Evolutionary conservation across 1,284 basidiomycete species (phyloP), one percentile per base, ranked within the genome.

Genomic region (Pseudozyma sp.): DNA sequence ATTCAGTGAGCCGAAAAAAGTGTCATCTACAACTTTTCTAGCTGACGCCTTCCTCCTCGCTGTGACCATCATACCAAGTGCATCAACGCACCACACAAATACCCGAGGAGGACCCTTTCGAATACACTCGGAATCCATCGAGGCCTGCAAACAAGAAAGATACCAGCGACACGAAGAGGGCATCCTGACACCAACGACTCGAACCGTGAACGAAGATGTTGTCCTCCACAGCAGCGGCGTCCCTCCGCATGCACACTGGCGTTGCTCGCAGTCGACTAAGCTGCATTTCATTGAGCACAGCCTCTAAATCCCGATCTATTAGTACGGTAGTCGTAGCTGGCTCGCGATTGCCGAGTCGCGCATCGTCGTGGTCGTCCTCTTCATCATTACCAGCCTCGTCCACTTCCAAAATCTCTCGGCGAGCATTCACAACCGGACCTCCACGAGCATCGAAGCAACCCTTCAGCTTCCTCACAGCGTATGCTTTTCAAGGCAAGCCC

Each of bases 401-500:
- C n/a, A 16, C 25, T n/a, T 43, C 34, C n/a, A 35, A 12, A 18
- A 10, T 14, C 16, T 48, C n/a, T 31, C 52, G 52, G 13, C 45
- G 70, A 25, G 36, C 56, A 13, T 70, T 74, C 18, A 66, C 66
- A 18, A 55, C 71, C 10, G 59, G 51, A 14, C 47, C 48, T 21
- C 47, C 55, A 36, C 58, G 61, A 49, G 45, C 61, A 6, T 74
- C 71, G 34, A 58, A 62, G 36, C 54, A 70, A 14, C 73, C 90
- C 5, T 92, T 91, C 80, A 88, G 86, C 44, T 91, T 93, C 78
- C 89, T 92, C 73, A 87, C 93, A 42, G 92, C 90, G 52, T 89
- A 89, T 18, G 92, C 92, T 81, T 94, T 92, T 89, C 90, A 91
- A 44, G 90, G 91, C 44, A 94, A 94, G 83, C 89, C 90, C 11